phyloP scores from a whole-genome alignment of 2,329 filamentous ascomycete species.

The Diaporthe sp. region DNA sequence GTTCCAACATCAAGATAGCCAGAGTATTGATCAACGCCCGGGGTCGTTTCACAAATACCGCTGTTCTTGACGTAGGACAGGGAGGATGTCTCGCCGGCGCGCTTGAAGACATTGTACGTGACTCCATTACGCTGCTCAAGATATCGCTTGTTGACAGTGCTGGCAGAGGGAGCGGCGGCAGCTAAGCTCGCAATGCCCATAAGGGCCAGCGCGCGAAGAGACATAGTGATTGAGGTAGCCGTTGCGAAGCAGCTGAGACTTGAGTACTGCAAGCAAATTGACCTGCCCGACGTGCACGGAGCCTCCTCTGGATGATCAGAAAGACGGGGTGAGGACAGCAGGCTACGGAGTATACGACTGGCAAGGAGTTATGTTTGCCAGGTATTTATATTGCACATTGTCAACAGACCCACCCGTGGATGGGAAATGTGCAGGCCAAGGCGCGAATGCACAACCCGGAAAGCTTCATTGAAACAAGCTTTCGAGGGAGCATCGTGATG shows the following conservation, averaged over 20 bases:
- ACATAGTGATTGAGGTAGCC: conserved; percentile 7
- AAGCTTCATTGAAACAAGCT: conserved; percentile 27
- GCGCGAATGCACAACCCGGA: conserved; percentile 20
- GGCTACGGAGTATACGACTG: not conserved
- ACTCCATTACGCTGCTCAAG: conserved; percentile 36
- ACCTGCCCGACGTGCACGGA: not conserved
- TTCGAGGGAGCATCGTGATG: not conserved
- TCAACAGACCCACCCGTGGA: not conserved
- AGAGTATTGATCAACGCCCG: conserved; percentile 63
- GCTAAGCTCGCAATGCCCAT: conserved; percentile 35
- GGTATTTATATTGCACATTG: conserved; percentile 14
- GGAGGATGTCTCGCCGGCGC: conserved; percentile 57
- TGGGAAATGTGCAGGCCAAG: conserved; percentile 7
- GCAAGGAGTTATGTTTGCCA: not conserved
- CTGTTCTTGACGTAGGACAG: conserved; percentile 64
- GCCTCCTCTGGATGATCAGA: not conserved
- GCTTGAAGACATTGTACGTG: conserved; percentile 60
- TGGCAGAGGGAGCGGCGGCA: conserved; percentile 27
- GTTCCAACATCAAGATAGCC: conserved; percentile 58
- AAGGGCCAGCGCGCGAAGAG: conserved; percentile 27
- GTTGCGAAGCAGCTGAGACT: not conserved
- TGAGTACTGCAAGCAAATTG: not conserved
- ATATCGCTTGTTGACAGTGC: conserved; percentile 36
- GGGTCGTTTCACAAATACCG: conserved; percentile 63
- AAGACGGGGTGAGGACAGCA: not conserved